Percentiles rank a stretch among this genome's conserved stretches.
Conservation (phyloP, 2,329 filamentous ascomycete species). For the Harringtonia aguacate region DNA sequence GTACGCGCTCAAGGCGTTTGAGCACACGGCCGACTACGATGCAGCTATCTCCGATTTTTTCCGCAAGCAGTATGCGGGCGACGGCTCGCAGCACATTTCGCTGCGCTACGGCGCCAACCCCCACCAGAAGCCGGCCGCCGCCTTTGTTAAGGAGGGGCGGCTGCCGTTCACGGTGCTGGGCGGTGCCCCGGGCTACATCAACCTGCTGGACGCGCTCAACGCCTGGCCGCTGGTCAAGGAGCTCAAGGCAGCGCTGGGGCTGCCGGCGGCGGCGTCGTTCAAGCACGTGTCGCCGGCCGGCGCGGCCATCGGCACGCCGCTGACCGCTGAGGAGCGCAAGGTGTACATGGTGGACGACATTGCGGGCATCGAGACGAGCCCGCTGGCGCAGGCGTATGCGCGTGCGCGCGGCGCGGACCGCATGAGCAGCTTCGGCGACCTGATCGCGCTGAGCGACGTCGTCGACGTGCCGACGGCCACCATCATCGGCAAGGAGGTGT, state of each 20-base stretch:
- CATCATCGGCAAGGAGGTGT: conserved; percentile 97
- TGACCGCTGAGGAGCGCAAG: conserved; percentile 81
- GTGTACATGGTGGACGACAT: conserved; percentile 99
- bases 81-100: conserved; percentile 70
- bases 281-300: conserved; percentile 98
- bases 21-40: conserved; percentile 97
- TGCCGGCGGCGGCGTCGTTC: conserved; percentile 91
- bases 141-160: conserved; percentile 60
- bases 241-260: conserved; percentile 76
- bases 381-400: conserved; percentile 87
- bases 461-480: conserved; percentile 90
- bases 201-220: conserved; percentile 91
- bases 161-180: conserved; percentile 92
- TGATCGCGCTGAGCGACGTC: conserved; percentile 84
- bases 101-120: conserved; percentile 96
- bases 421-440: conserved; percentile 97
- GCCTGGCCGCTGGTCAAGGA: conserved; percentile 97
- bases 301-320: conserved; percentile 82
- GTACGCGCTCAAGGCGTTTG: conserved; percentile 95
- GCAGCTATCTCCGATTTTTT: conserved; percentile 93
- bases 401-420: conserved; percentile 91
- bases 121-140: conserved; percentile 92
- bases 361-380: conserved; percentile 72
- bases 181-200: conserved; percentile 92
- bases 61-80: conserved; percentile 87